Conservation (phyloP, 164 flowering plant species). For the Piper longum region DNA sequence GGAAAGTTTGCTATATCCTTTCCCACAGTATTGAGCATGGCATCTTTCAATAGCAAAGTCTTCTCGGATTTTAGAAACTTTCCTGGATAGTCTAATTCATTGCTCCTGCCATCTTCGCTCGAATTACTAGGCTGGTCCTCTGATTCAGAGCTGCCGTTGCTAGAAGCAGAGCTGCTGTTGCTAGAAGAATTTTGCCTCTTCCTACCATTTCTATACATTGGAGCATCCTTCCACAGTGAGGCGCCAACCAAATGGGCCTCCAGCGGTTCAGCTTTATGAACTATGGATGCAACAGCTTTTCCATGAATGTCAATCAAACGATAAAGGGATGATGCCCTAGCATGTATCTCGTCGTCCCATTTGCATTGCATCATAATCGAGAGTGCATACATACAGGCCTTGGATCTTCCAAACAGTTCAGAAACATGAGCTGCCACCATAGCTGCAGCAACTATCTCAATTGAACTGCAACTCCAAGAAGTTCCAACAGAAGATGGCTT, state of each 20-base stretch:
- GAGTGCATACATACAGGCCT: constrained; percentile 84
- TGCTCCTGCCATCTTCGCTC: constrained; percentile 1
- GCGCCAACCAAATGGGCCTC: constrained; percentile 52
- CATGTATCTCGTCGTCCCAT: constrained; percentile 72
- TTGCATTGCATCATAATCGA: constrained; percentile 69
- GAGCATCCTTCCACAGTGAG: constrained; percentile 40
- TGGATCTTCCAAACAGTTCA: constrained; percentile 74
- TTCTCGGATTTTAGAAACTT: constrained; percentile 20
- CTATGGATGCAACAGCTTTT: constrained; percentile 18
- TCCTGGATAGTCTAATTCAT: constrained; percentile 16
- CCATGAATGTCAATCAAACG: constrained; percentile 15
- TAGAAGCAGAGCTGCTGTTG: constrained; percentile 18
- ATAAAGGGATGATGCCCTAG: constrained; percentile 70
- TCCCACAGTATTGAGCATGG: constrained; percentile 18
- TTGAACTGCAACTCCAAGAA: too few relatives aligned
- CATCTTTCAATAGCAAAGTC: constrained; percentile 24
- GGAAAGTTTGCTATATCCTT: constrained; percentile 49
- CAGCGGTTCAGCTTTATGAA: constrained; percentile 76
- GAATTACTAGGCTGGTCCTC: constrained; percentile 9
- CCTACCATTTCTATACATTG: constrained; percentile 19
- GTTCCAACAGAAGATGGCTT: constrained; percentile 31
- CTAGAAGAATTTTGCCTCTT: constrained; percentile 17
- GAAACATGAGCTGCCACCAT: constrained; percentile 99
- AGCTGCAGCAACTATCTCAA: constrained; percentile 23
- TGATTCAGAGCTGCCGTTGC: constrained; percentile 18